phyloP scores from a whole-genome alignment of 306 rosid species.

The Trifolium dubium region DNA sequence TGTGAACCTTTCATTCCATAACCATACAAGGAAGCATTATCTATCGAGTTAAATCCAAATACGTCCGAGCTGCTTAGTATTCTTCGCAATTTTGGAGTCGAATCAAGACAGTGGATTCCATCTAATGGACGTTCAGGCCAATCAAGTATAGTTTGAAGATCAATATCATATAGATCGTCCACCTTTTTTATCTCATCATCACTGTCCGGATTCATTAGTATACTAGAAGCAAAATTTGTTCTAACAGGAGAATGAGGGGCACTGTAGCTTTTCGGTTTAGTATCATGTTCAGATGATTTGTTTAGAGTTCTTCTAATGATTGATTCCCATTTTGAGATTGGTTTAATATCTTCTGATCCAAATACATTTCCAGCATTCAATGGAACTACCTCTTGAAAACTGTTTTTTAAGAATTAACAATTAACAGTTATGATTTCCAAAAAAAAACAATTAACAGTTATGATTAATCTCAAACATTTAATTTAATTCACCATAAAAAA shows the following conservation, averaged over 20 bases:
- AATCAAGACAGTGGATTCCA: constrained; percentile 52
- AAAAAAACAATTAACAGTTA: too few species aligned
- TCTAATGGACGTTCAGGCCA: constrained; percentile 89
- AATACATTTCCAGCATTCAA: constrained; percentile 92
- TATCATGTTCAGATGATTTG: constrained; percentile 63
- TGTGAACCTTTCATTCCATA: constrained; percentile 58
- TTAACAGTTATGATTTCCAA: too few species aligned
- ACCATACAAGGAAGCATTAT: constrained; percentile 45
- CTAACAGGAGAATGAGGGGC: constrained; percentile 73
- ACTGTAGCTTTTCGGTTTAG: constrained; percentile 68
- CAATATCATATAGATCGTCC: constrained; percentile 58
- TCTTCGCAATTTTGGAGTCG: constrained; percentile 66
- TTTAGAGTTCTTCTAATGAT: constrained; percentile 79
- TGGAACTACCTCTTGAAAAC: constrained; percentile 95
- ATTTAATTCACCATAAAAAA: too few species aligned
- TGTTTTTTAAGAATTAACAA: too few species aligned
- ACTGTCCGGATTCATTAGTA: constrained; percentile 41
- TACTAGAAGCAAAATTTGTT: constrained; percentile 56
- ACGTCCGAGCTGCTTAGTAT: constrained; percentile 69
- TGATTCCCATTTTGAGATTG: constrained; percentile 88
- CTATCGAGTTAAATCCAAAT: constrained; percentile 56
- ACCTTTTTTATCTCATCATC: constrained; percentile 5
- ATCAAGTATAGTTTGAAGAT: constrained; percentile 62
- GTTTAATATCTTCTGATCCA: constrained; percentile 85
- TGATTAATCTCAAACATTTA: too few species aligned